Base-by-base conservation (phyloP, 108 stramenopile species). In the Chaetoceros tenuissimus region DNA sequence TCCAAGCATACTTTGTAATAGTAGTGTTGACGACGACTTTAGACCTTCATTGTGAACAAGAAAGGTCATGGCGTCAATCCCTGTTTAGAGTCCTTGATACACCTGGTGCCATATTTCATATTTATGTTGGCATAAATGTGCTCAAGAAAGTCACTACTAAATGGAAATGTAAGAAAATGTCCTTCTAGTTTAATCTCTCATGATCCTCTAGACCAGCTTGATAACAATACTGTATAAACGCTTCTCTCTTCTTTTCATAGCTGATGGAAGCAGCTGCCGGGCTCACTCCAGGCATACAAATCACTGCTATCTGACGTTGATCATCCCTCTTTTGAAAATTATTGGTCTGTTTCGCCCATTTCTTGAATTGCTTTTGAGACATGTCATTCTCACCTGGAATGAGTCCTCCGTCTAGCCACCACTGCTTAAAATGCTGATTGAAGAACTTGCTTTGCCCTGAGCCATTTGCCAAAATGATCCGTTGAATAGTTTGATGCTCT, bases 391-490 rank as follows among this genome's bases (percentile, higher is more conserved):
- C 30, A 17, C 48, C 71, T 17, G 64, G 56, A n/a, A 62, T 22
- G 8, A 83, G 48, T 66, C 57, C 67, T 17, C 82, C 88, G 24
- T 79, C 66, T 40, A 52, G 31, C 55, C 77, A 78, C 89, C 85
- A 91, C 2, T 77, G 48, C 20, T 46, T 48, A 51, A 87, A 87
- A 63, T 83, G 80, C 57, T 79, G 73, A 22, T 60, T 57, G 57
- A 91, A 91, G 31, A 82, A 63, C 29, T 51, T 44, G 22, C 48
- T 64, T 1, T 69, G 70, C 21, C 73, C 81, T 24, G 72, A 65
- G 20, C 89, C 89, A 71, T 87, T 91, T 48, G 84, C 83, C 46
- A 91, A 63, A 0, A 85, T 77, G 51, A 91, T 87, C 1, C 82
- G 68, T 62, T 67, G 74, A 23, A 87, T 72, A 24, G 52, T 51